A percentile compares a stretch with the other conserved stretches of the same genome.
phyloP scores from a whole-genome alignment of 768 basidiomycete species.

The Boletus rex-veris region DNA sequence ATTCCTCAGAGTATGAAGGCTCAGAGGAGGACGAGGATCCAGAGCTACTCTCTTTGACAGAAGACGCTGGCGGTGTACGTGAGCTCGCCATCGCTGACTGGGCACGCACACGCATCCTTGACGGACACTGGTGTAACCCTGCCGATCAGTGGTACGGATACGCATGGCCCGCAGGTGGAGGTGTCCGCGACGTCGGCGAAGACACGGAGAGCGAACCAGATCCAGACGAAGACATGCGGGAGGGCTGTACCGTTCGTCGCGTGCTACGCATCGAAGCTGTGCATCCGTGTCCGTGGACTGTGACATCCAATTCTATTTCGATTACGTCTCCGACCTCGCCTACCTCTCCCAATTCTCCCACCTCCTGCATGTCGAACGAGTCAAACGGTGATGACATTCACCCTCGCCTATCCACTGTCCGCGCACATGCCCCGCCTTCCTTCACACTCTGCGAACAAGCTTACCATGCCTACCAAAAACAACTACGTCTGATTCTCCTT shows the following conservation, averaged over 20 bases:
- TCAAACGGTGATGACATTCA: constrained; percentile 35
- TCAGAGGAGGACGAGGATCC: constrained; percentile 44
- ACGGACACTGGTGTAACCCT: constrained; percentile 74
- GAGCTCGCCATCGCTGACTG: constrained; percentile 67
- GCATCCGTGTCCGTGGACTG: constrained; percentile 66
- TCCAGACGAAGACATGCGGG: constrained; percentile 17
- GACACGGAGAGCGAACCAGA: constrained; percentile 31
- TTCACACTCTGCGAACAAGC: constrained; percentile 62
- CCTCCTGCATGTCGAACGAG: constrained; percentile 9
- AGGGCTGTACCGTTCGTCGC: constrained; percentile 19
- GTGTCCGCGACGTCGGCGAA: constrained; percentile 28
- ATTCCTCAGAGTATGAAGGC: constrained; percentile 34
- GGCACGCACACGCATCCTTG: constrained; percentile 67
- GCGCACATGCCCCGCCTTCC: constrained; percentile 55
- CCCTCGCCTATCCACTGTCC: constrained; percentile 46
- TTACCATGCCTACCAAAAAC: constrained; percentile 53
- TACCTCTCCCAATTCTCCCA: constrained; percentile 23
- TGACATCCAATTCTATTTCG: constrained; percentile 11
- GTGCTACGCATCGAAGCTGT: constrained; percentile 23
- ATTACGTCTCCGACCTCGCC: constrained; percentile 17
- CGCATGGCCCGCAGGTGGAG: constrained; percentile 37
- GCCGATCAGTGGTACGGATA: constrained; percentile 63
- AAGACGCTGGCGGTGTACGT: constrained; percentile 44
- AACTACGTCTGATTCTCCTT: constrained; percentile 56
- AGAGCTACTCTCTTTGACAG: constrained; percentile 41